Conservation (phyloP, 805 yeast species). For the Candida sphagnicola region DNA sequence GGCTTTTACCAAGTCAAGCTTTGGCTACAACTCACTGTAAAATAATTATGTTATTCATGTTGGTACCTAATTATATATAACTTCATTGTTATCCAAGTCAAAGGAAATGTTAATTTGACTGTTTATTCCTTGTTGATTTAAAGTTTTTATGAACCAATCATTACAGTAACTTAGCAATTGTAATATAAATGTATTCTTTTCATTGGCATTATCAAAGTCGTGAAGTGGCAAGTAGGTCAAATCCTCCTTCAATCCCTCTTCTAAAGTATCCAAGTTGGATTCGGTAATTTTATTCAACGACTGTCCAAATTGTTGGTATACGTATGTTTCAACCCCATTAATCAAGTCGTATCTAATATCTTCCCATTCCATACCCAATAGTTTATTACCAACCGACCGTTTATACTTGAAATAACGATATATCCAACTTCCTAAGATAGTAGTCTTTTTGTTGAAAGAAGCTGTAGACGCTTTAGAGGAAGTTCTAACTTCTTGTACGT, state of each 20-base stretch:
- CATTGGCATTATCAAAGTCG: conserved; percentile 31
- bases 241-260: conserved; percentile 11
- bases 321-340: conserved; percentile 32
- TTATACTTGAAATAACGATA: conserved; percentile 33
- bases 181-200: conserved; percentile 22
- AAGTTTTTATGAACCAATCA: conserved; percentile 17
- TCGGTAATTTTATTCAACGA: conserved; percentile 5
- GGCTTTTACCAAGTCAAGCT: too few relatives aligned
- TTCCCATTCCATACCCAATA: conserved; percentile 42
- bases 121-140: conserved; percentile 5
- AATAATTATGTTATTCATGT: too few relatives aligned
- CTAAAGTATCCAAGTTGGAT: not conserved
- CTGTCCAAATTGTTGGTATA: conserved; percentile 33
- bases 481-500: conserved; percentile 24
- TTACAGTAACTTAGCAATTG: conserved; percentile 22
- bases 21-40: too few relatives aligned
- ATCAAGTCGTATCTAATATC: conserved; percentile 35
- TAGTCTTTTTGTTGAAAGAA: conserved; percentile 23
- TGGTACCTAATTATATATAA: conserved; percentile 4
- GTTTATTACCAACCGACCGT: conserved; percentile 29
- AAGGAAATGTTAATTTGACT: conserved; percentile 14
- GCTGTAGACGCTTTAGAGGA: conserved; percentile 22
- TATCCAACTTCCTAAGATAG: conserved; percentile 27
- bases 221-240: conserved; percentile 26
- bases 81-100: conserved; percentile 23